Evolutionary conservation across 768 basidiomycete genomes (phyloP), one percentile per base, ranked within the genome.

Genomic region (Mycena albidolilacea): DNA sequence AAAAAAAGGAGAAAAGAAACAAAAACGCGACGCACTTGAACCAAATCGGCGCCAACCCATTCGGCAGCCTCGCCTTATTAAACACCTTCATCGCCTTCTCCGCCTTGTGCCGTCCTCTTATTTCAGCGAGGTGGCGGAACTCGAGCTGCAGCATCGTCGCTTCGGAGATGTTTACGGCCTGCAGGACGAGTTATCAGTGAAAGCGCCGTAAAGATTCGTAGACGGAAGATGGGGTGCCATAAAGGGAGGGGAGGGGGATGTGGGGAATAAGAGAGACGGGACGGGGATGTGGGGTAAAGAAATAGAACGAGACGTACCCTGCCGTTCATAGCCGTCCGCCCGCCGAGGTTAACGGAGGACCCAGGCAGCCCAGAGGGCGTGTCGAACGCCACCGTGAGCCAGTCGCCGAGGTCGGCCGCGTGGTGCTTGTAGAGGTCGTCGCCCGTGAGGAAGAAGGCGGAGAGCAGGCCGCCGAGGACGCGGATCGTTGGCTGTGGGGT

Each of bases 401-500:
- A 88, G 75, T 96, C 91, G 30, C 90, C 97, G 4, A 99, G 90
- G 71, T 98, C 96, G 8, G 86, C 81, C 0, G 97, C 95, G 72
- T 90, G 91, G 62, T 90, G 85, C 6, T 97, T 88, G 80, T 90
- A 96, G 7, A 97, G 77, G 64, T 95, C 92, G 55, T 88, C 84
- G 6, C 48, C 43, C 1, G 61, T 64, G 11, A 97, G 87, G 77
- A 96, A 90, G 79, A 95, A 91, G 0, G 96, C 93, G 3, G 96
- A 91, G 3, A 98, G 85, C 6, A 99, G 88, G 0, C 97, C 97
- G 15, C 97, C 97, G 4, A 99, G 87, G 2, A 97, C 89, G 39
- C 97, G 92, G 66, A 98, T 98, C 0, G 97, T 98, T 1, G 95
- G n/a, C n/a, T n/a, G n/a, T n/a, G n/a, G n/a, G n/a, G n/a, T n/a